A percentile compares a stretch with the other conserved stretches of the same genome.
Evolutionary conservation across 1,139 yeast genomes (phyloP).

Genomic region (Blastobotrys raffinosifermentans): DNA sequence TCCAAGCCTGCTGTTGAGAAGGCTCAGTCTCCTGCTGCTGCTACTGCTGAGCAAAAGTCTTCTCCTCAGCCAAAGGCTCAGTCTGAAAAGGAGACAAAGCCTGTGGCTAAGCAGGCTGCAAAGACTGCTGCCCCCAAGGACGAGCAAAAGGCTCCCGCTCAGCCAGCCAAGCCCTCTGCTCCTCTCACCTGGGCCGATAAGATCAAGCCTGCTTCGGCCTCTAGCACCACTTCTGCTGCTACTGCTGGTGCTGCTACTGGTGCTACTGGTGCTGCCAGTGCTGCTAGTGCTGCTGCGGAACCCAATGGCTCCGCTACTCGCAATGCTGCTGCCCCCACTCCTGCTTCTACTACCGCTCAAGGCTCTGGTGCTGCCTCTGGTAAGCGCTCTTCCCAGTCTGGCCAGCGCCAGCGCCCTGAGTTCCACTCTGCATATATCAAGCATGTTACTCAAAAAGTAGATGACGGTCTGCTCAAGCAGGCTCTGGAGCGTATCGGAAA

Average conservation of each 20-base stretch:
- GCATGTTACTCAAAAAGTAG: constrained; percentile 29
- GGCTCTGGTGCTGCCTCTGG: constrained; percentile 2
- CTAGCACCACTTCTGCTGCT: too few relatives aligned
- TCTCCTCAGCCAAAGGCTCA: constrained; percentile 3
- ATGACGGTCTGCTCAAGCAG: constrained; percentile 26
- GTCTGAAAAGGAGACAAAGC: not conserved
- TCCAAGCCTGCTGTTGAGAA: constrained; percentile 6
- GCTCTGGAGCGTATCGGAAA: constrained; percentile 32
- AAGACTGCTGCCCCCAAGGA: constrained; percentile 9
- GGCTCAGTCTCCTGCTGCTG: constrained; percentile 8
- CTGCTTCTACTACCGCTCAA: constrained; percentile 5
- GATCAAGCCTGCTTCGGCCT: constrained; percentile 7
- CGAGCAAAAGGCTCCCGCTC: constrained; percentile 10
- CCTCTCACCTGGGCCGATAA: constrained; percentile 6
- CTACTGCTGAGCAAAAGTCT: constrained; percentile 7
- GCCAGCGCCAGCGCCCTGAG: constrained; percentile 19
- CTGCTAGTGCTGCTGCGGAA: constrained; percentile 4
- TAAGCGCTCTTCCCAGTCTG: constrained; percentile 8
- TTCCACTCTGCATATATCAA: constrained; percentile 36
- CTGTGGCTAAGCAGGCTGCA: constrained; percentile 4
- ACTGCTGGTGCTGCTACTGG: constrained; percentile 5
- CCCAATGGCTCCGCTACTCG: constrained; percentile 4
- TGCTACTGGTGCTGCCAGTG: constrained; percentile 6
- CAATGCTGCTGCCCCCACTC: constrained; percentile 7
- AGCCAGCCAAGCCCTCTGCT: constrained; percentile 12